These are phyloP conservation scores for Talaromyces piceae DNA, from an alignment of 2,329 filamentous ascomycete genomes.

Conservation along the genomic window DNA sequence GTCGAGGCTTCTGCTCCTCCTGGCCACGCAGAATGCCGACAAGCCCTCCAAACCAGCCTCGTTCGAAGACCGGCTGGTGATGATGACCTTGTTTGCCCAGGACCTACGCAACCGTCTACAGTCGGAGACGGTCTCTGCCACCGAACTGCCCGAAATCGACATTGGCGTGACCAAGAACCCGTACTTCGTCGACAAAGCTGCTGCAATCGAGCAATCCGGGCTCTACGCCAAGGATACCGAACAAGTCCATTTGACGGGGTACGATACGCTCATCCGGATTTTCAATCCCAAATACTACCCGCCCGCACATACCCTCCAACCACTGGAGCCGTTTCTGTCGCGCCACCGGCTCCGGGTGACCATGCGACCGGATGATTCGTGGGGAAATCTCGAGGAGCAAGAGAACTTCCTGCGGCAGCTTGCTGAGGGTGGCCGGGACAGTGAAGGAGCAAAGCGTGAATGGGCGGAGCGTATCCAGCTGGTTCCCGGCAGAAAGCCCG, in stretches of 20 bases:
- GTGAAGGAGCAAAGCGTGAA: constrained; percentile 31
- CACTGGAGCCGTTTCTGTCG: constrained; percentile 35
- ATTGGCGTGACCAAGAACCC: constrained; percentile 43
- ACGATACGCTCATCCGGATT: constrained; percentile 43
- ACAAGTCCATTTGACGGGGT: constrained; percentile 43
- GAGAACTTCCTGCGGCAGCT: constrained; percentile 30
- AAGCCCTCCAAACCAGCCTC: constrained; percentile 46
- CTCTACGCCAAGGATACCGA: constrained; percentile 30
- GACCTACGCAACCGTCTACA: constrained; percentile 30
- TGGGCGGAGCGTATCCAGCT: constrained; percentile 38
- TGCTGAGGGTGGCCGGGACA: constrained; percentile 29
- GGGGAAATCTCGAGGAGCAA: constrained; percentile 34
- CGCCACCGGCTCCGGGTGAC: constrained; percentile 39
- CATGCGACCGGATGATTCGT: constrained; percentile 34
- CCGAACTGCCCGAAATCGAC: constrained; percentile 30
- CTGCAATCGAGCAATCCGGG: constrained; percentile 31
- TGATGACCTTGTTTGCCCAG: constrained; percentile 43
- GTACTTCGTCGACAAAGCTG: constrained; percentile 43
- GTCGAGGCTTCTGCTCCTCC: constrained; percentile 48
- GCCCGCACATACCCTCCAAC: constrained; percentile 34
- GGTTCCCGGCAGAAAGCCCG: constrained; percentile 30
- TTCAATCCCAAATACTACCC: constrained; percentile 45
- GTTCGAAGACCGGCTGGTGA: constrained; percentile 42
- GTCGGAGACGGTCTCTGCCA: constrained; percentile 3
- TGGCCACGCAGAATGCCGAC: constrained; percentile 59